Evolutionary conservation across 2,329 filamentous ascomycete species (phyloP), one percentile per base, ranked within the genome.

Genomic region (Rasamsonia emersonii): DNA sequence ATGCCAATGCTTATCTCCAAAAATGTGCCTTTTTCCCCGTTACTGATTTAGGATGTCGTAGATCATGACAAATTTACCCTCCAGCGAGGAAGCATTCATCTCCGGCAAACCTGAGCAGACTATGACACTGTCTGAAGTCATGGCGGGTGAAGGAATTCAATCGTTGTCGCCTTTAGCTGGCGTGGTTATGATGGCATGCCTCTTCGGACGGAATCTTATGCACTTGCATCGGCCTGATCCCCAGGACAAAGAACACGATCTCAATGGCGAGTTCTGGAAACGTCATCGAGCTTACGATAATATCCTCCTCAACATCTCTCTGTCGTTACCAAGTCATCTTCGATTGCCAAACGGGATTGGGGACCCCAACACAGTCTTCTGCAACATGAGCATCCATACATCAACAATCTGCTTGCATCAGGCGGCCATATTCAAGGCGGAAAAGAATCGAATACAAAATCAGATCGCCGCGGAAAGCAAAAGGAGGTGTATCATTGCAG

Each of bases 321-420:
- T 96, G 11, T 81, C 79, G 24, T 67, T 96, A n/a, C 89, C 91
- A 0, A 70, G 75, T 19, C 71, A 82, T 42, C 70, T 96, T 18
- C 85, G 89, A 44, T 66, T 96, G 18, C 86, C 91, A 0, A 63
- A 65, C 10, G 86, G 85, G 1, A 63, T 94, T 19, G 64, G 69
- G 10, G 82, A 88, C 49, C 73, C 86, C 3, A 96, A 95, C 42
- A 77, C 89, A 33, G 77, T 96, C 4, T 96, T 95, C 54, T 77
- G 83, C 36, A 96, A 96, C 49, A 94, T 98, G 86, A 86, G 84
- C 52, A 86, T 98, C 18, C 88, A 96, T 54, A 94, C 91, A 0
- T 93, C 88, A 1, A 86, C 86, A 2, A 96, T 98, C 33, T 96
- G 89, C 56, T 67, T 98, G n/a, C 91, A 98, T 51, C 91, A 98